These are phyloP conservation scores for Cryomyces minteri DNA, from an alignment of 495 filamentous ascomycete genomes.

Conservation along the genomic window DNA sequence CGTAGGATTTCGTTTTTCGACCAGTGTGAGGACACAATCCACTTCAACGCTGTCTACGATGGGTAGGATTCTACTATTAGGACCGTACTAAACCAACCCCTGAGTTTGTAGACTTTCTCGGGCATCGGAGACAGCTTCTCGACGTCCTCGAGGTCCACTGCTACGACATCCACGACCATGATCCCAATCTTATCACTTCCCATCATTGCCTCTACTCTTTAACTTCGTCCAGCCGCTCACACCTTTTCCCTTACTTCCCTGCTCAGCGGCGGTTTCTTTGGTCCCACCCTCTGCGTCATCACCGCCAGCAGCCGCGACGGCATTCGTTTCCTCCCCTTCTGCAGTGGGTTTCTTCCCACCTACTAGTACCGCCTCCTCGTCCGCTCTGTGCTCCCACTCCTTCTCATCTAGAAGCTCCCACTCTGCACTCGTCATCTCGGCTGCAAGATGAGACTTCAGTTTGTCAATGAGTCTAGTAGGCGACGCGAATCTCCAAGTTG, in stretches of 20 bases:
- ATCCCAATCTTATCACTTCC: no score
- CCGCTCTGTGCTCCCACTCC: slow-evolving; percentile 39
- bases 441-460: slow-evolving; percentile 50
- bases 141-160: no score
- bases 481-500: slow-evolving; percentile 46
- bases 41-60: no score
- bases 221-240: neutral
- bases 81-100: no score
- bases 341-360: neutral
- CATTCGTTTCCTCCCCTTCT: neutral
- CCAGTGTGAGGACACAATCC: no score
- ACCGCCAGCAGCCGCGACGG: neutral
- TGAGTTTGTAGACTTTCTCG: no score
- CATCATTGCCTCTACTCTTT: neutral
- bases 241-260: neutral
- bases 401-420: slow-evolving; percentile 77
- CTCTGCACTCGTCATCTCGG: slow-evolving; percentile 60
- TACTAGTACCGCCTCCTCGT: neutral
- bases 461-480: slow-evolving; percentile 53
- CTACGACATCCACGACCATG: neutral
- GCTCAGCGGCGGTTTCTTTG: neutral
- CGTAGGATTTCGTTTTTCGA: no score
- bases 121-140: no score
- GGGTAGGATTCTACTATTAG: no score
- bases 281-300: neutral